These are phyloP conservation scores for Chaetomidium leptoderma DNA, from an alignment of 495 filamentous ascomycete species.

Conservation along the genomic window DNA sequence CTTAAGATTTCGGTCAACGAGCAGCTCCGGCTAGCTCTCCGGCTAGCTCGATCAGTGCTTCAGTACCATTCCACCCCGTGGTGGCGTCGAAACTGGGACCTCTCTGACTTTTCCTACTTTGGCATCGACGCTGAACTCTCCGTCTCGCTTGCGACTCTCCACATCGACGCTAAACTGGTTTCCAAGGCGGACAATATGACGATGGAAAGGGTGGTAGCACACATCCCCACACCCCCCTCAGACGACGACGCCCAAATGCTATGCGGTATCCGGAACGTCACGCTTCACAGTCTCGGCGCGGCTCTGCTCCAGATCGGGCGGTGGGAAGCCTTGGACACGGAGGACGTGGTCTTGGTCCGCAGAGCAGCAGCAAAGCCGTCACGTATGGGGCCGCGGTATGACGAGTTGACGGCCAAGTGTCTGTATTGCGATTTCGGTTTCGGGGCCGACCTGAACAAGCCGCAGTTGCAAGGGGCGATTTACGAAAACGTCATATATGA, in stretches of 20 bases:
- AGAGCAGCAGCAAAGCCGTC: neutral
- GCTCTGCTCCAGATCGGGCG: slow-evolving; percentile 1
- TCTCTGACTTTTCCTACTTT: slow-evolving; percentile 1
- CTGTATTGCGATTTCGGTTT: neutral
- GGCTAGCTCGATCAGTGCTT: neutral
- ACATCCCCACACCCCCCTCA: neutral
- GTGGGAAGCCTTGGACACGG: neutral
- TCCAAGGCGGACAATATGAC: neutral
- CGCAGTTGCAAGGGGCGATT: neutral
- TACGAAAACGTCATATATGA: neutral
- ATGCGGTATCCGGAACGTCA: neutral
- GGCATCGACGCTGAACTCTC: slow-evolving; percentile 1
- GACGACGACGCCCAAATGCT: neutral
- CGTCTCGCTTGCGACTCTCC: neutral
- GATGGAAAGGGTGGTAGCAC: neutral
- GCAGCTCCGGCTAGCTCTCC: neutral
- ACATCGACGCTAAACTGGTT: neutral
- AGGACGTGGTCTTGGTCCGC: neutral
- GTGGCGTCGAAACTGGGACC: neutral
- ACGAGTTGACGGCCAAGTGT: slow-evolving; percentile 1
- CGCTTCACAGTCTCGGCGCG: neutral
- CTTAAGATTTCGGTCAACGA: neutral
- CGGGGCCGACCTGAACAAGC: neutral
- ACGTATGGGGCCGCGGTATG: neutral
- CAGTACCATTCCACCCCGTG: slow-evolving; percentile 4